phyloP scores from a whole-genome alignment of 2,329 filamentous ascomycete species.

The Colletotrichum musae region DNA sequence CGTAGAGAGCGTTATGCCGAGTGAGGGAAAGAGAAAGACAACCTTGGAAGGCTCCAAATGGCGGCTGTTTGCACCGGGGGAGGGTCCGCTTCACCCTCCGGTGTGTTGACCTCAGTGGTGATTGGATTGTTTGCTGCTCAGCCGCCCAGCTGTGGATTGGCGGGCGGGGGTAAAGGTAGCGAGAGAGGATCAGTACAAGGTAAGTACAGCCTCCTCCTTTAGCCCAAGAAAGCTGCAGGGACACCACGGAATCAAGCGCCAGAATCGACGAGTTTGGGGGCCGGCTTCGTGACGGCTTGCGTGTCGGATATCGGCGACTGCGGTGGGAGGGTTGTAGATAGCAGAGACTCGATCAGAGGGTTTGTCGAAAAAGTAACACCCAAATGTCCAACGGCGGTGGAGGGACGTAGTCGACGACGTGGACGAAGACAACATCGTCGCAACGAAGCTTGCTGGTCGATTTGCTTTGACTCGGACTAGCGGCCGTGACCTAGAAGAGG shows the following conservation, averaged over 20 bases:
- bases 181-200: constrained; percentile 23
- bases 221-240: background rate
- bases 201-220: constrained; percentile 33
- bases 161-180: constrained; percentile 7
- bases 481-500: constrained; percentile 27
- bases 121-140: constrained; percentile 36
- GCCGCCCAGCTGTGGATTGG: constrained; percentile 26
- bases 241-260: background rate
- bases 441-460: constrained; percentile 31
- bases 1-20: no score
- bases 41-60: constrained; percentile 8
- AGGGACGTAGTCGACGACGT: constrained; percentile 11
- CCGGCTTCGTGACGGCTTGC: constrained; percentile 23
- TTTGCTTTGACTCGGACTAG: constrained; percentile 29
- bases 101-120: constrained; percentile 24
- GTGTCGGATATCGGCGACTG: constrained; percentile 20
- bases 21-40: background rate
- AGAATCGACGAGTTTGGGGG: constrained; percentile 13
- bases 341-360: no score
- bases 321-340: background rate
- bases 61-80: constrained; percentile 24
- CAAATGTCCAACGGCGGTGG: constrained; percentile 8
- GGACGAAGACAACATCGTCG: constrained; percentile 30
- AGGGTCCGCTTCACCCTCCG: constrained; percentile 25
- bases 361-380: background rate